Conservation (phyloP, 768 basidiomycete species). For the Termitomyces heimii region DNA sequence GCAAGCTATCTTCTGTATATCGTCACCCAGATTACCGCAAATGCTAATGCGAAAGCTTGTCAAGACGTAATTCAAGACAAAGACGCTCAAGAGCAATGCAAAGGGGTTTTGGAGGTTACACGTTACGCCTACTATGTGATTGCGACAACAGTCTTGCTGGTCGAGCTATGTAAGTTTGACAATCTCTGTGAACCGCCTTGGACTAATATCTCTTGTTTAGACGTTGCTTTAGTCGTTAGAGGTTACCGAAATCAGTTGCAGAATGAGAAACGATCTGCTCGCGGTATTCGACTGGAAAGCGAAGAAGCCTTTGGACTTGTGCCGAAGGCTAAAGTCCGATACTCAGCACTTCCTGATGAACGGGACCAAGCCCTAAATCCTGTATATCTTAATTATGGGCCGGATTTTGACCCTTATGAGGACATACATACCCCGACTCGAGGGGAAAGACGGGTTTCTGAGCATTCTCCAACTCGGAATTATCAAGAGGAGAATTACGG, state of each 20-base stretch:
- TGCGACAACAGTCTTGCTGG: conserved; percentile 35
- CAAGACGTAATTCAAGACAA: conserved; percentile 34
- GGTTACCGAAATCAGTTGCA: conserved; percentile 49
- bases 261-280: conserved; percentile 39
- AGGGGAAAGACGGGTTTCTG: conserved; percentile 2
- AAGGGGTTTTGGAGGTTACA: conserved; percentile 32
- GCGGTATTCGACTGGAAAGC: conserved; percentile 27
- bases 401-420: conserved; percentile 36
- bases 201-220: conserved; percentile 21
- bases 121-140: conserved; percentile 41
- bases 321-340: conserved; percentile 18
- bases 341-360: conserved; percentile 19
- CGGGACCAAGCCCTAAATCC: conserved; percentile 3
- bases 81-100: conserved; percentile 38
- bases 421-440: conserved; percentile 17
- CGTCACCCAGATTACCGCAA: conserved; percentile 39
- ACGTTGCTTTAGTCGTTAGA: conserved; percentile 46
- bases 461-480: conserved; percentile 7
- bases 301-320: conserved; percentile 31
- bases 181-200: too few relatives aligned
- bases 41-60: conserved; percentile 39
- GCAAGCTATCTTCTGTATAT: conserved; percentile 46
- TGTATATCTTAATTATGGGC: conserved; percentile 9
- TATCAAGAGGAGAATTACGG: conserved; percentile 27
- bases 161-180: conserved; percentile 50